These are phyloP conservation scores for Pleurotus tuoliensis DNA, from an alignment of 768 basidiomycete genomes.

Conservation along the genomic window DNA sequence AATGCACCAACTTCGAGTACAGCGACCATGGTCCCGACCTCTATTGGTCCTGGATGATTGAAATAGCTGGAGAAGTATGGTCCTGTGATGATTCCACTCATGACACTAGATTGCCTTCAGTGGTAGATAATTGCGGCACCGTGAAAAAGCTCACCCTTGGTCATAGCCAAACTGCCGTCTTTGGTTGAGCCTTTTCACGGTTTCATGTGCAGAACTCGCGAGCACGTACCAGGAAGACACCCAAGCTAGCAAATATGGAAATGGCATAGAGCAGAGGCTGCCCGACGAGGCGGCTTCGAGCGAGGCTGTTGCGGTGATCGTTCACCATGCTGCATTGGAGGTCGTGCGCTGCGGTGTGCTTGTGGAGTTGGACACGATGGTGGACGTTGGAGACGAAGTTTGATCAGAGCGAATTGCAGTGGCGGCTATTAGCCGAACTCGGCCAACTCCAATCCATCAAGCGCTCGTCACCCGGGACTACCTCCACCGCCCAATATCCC, in stretches of 20 bases:
- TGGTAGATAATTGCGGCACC: constrained; percentile 14
- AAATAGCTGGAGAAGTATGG: constrained; percentile 83
- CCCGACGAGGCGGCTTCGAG: constrained; percentile 62
- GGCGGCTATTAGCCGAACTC: too few relatives aligned
- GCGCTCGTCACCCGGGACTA: background rate
- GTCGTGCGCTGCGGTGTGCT: constrained; percentile 8
- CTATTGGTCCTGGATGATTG: constrained; percentile 65
- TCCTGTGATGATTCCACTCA: constrained; percentile 89
- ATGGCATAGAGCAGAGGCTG: constrained; percentile 76
- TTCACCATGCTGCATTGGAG: constrained; percentile 53
- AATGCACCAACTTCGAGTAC: constrained; percentile 91
- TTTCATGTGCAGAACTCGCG: background rate
- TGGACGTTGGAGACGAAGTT: too few relatives aligned
- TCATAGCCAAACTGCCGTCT: constrained; percentile 72
- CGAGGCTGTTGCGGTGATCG: constrained; percentile 21
- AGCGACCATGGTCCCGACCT: constrained; percentile 94
- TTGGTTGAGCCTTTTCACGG: too few relatives aligned
- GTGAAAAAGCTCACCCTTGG: constrained; percentile 57
- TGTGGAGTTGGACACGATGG: constrained; percentile 7
- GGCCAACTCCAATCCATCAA: background rate
- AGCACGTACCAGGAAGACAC: constrained; percentile 76
- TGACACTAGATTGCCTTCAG: constrained; percentile 48
- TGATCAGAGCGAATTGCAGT: too few relatives aligned
- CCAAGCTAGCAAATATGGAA: constrained; percentile 77
- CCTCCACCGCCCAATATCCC: background rate